phyloP scores from a whole-genome alignment of 1,284 basidiomycete species.

The Somion occarium region DNA sequence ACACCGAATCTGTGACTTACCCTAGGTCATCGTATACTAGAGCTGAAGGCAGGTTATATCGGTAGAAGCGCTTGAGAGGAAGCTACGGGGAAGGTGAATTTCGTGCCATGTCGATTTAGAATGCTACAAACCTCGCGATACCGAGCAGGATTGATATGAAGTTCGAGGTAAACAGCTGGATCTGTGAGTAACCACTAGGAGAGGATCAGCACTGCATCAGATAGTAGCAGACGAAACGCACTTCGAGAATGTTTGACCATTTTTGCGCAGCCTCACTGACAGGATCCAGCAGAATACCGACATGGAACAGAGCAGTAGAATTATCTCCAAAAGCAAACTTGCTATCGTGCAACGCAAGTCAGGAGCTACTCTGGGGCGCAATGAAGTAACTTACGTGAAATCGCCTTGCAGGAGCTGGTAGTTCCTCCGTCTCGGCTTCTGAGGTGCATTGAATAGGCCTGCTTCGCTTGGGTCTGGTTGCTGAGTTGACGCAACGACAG shows the following conservation, averaged over 20 bases:
- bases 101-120: neutral
- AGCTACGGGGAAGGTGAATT: constrained; percentile 42
- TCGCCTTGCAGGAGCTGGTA: constrained; percentile 57
- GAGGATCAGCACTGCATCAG: constrained; percentile 5
- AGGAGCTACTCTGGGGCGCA: neutral
- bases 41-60: constrained; percentile 61
- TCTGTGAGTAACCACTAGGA: constrained; percentile 54
- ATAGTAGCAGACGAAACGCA: constrained; percentile 28
- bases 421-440: constrained; percentile 47
- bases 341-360: constrained; percentile 31
- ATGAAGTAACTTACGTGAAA: constrained; percentile 47
- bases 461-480: constrained; percentile 66
- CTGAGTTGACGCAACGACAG: constrained; percentile 65
- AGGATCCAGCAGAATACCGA: constrained; percentile 81
- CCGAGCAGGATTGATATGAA: constrained; percentile 72
- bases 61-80: constrained; percentile 93
- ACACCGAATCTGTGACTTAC: constrained; percentile 34
- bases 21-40: constrained; percentile 70
- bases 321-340: constrained; percentile 70
- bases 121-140: constrained; percentile 52
- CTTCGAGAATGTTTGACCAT: constrained; percentile 77
- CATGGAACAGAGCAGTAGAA: constrained; percentile 61
- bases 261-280: constrained; percentile 81
- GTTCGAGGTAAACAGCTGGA: constrained; percentile 62
- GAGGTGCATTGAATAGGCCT: constrained; percentile 65